Conservation (phyloP, 1,284 basidiomycete genomes). For the Schizophyllum amplum region DNA sequence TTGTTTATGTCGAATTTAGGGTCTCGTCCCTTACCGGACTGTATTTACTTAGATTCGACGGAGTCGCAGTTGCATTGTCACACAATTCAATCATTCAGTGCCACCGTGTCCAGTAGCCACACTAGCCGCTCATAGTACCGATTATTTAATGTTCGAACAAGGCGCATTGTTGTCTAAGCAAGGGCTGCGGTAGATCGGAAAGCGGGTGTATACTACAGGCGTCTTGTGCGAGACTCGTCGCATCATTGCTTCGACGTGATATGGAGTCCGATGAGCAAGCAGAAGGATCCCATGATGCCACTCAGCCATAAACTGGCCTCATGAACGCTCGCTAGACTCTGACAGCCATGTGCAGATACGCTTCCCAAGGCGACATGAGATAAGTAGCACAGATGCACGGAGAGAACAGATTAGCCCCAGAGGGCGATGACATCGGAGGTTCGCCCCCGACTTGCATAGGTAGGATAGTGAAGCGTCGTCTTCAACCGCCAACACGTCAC, state of each 20-base stretch:
- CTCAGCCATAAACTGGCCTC: background rate
- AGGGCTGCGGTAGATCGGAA: background rate
- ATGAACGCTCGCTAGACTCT: no score
- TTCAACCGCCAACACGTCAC: background rate
- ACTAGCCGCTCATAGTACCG: background rate
- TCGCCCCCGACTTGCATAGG: no score
- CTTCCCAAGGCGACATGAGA: background rate
- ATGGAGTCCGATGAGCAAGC: background rate
- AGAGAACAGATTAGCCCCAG: no score
- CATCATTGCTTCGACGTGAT: conserved; percentile 30
- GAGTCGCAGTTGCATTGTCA: background rate
- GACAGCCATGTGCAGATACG: background rate
- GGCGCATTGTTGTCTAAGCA: background rate
- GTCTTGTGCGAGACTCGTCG: conserved; percentile 60
- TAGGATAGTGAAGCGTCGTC: background rate
- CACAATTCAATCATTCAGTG: background rate
- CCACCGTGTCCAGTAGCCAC: background rate
- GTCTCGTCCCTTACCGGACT: background rate
- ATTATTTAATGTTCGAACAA: background rate
- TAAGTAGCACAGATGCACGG: no score
- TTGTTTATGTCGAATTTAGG: background rate
- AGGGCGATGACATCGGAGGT: background rate
- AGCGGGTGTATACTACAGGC: no score
- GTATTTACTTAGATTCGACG: background rate
- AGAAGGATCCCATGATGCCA: background rate